Percentiles rank a stretch among this genome's conserved stretches.
Evolutionary conservation across 306 rosid species (phyloP).

Genomic region (Lathyrus tuberosus): DNA sequence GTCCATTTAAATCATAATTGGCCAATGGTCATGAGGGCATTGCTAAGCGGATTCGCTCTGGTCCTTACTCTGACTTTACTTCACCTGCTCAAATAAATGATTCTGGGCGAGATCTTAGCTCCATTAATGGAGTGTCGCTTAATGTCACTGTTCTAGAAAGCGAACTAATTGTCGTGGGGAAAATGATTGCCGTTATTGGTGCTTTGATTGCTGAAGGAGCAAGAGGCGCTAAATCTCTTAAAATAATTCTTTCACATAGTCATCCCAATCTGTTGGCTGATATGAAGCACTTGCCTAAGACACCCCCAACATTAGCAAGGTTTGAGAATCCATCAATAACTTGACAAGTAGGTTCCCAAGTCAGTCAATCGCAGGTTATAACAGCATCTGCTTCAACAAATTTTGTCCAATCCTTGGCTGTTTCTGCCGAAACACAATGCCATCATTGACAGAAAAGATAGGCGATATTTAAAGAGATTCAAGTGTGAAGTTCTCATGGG

Average conservation of each 20-base stretch:
- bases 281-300: conserved; percentile 93
- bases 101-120: conserved; percentile 54
- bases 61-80: conserved; percentile 51
- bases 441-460: too few relatives aligned
- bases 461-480: too few relatives aligned
- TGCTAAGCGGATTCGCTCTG: conserved; percentile 67
- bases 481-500: too few relatives aligned
- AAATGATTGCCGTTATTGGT: conserved; percentile 95
- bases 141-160: conserved; percentile 63
- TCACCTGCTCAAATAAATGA: conserved; percentile 63
- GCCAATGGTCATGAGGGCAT: conserved; percentile 67
- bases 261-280: conserved; percentile 98
- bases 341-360: conserved; percentile 54
- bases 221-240: conserved; percentile 94
- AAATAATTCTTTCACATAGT: conserved; percentile 82
- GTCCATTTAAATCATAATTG: too few relatives aligned
- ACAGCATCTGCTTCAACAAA: conserved; percentile 54
- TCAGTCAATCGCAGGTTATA: conserved; percentile 53
- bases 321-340: conserved; percentile 60
- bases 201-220: conserved; percentile 99
- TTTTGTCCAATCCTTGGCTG: conserved; percentile 65
- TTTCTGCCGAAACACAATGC: conserved; percentile 53
- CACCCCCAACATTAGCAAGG: conserved; percentile 69
- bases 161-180: conserved; percentile 82
- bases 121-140: conserved; percentile 61